Conservation (phyloP, 2,329 filamentous ascomycete genomes). For the Zasmidium angulare region DNA sequence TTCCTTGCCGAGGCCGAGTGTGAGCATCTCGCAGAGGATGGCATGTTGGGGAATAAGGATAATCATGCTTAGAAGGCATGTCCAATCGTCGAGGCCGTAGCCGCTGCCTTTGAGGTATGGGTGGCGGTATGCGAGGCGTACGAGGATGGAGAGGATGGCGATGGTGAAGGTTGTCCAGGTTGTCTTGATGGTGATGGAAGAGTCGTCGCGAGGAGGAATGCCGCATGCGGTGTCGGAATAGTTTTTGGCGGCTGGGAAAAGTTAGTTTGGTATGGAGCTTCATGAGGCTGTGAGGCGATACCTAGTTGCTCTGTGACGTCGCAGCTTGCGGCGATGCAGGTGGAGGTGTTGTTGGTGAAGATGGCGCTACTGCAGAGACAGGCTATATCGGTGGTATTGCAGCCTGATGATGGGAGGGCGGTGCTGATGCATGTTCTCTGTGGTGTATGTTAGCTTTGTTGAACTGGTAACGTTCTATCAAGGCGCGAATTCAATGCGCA, state of each 20-base stretch:
- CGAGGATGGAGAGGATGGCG: constrained; percentile 11
- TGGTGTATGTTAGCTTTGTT: background rate
- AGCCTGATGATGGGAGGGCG: constrained; percentile 10
- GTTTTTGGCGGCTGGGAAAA: background rate
- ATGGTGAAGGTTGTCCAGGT: constrained; percentile 19
- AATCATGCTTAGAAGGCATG: constrained; percentile 11
- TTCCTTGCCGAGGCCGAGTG: constrained; percentile 18
- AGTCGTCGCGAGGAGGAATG: constrained; percentile 9
- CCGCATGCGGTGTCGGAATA: background rate
- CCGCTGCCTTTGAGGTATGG: constrained; percentile 14
- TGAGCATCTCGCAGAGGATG: constrained; percentile 14
- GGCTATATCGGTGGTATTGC: constrained; percentile 8
- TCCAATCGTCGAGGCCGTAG: constrained; percentile 15
- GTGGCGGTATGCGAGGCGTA: constrained; percentile 15
- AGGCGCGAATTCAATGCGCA: too few species aligned
- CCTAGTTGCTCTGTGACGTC: background rate
- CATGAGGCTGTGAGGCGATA: background rate
- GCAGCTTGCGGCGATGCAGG: constrained; percentile 9
- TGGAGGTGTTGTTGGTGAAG: constrained; percentile 1
- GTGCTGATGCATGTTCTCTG: constrained; percentile 13
- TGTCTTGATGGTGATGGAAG: constrained; percentile 3
- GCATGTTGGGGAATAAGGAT: constrained; percentile 14
- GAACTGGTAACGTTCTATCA: too few species aligned
- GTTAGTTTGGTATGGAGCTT: background rate
- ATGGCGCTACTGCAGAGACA: constrained; percentile 15